Evolutionary conservation across 768 basidiomycete genomes (phyloP).

Genomic region (Boletellus ananiceps): DNA sequence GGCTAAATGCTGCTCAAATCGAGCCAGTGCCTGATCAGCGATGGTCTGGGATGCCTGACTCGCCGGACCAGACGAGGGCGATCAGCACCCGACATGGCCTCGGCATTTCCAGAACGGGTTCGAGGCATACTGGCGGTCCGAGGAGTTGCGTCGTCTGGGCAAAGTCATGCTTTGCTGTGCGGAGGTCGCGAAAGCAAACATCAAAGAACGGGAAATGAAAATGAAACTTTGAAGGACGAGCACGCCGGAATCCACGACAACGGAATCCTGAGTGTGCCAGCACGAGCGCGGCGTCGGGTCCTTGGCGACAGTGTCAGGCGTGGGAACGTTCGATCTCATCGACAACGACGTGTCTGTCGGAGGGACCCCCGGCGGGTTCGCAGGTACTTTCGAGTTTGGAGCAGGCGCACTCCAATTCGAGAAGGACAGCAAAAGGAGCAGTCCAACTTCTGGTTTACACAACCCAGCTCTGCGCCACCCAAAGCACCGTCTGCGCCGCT

Average conservation of each 20-base stretch:
- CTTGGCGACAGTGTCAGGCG: background rate
- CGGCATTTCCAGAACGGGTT: too few species aligned
- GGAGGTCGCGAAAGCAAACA: too few species aligned
- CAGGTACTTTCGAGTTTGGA: constrained; percentile 7
- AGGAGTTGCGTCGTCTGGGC: too few species aligned
- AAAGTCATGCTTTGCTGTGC: too few species aligned
- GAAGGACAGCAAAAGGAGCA: background rate
- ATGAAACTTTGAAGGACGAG: too few species aligned
- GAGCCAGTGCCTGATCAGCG: constrained; percentile 20
- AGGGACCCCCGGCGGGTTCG: constrained; percentile 1
- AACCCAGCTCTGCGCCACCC: constrained; percentile 3
- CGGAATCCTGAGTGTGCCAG: too few species aligned
- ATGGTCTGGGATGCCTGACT: constrained; percentile 15
- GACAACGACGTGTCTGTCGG: too few species aligned
- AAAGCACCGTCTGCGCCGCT: background rate
- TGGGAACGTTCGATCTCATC: background rate
- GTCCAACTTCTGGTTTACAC: background rate
- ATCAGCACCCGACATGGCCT: too few species aligned
- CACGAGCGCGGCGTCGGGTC: background rate
- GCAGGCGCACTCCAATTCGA: constrained; percentile 1
- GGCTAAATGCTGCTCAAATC: constrained; percentile 2
- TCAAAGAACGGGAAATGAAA: too few species aligned
- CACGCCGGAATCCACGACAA: too few species aligned
- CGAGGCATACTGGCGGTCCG: too few species aligned
- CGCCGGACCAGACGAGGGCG: background rate